Evolutionary conservation across 2,329 filamentous ascomycete genomes (phyloP), one percentile per base, ranked within the genome.

Genomic region (Didymella pomorum): DNA sequence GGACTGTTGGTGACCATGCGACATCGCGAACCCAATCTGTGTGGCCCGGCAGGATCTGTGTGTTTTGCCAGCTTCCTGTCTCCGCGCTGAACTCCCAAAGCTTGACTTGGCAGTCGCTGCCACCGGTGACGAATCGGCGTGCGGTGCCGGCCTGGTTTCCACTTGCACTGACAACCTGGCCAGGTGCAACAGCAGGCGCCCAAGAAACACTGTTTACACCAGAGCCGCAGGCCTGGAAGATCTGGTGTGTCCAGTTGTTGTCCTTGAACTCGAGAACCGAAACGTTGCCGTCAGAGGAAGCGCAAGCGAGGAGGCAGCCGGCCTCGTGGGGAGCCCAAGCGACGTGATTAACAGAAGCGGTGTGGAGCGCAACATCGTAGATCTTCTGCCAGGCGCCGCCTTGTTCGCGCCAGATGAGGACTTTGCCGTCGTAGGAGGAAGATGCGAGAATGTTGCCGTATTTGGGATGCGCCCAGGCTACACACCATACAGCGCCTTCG

Each of bases 401-500:
- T 78, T 93, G 89, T 80, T 99, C 95, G 78, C 93, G 92, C 93
- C 94, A 99, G 84, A 99, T 96, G 78, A 98, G 88, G 66, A 99
- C 94, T 80, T 97, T 97, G 79, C 94, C 95, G 79, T 99, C 95
- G 82, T 97, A 99, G 66, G 91, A 92, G 50, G 93, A 92, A 62
- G 92, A 96, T 55, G 95, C 95, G 61, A 99, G 89, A 75, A 99
- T 97, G 78, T 94, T 97, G 81, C 95, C 95, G 79, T 96, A 98
- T 78, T 99, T 98, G 63, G 95, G 95, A 76, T 99, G 95, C 74
- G 85, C 84, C 95, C 95, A 99, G 70, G 93, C 90, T 58, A 98
- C 92, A 77, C 92, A 96, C 95, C 95, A 99, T 58, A 99, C 94
- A 33, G 95, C 93, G 63, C 94, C 94, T 79, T 99, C 95, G 76